Percentiles rank a stretch among this genome's conserved stretches.
Conservation (phyloP, 768 basidiomycete genomes). For the Pisolithus marmoratus region DNA sequence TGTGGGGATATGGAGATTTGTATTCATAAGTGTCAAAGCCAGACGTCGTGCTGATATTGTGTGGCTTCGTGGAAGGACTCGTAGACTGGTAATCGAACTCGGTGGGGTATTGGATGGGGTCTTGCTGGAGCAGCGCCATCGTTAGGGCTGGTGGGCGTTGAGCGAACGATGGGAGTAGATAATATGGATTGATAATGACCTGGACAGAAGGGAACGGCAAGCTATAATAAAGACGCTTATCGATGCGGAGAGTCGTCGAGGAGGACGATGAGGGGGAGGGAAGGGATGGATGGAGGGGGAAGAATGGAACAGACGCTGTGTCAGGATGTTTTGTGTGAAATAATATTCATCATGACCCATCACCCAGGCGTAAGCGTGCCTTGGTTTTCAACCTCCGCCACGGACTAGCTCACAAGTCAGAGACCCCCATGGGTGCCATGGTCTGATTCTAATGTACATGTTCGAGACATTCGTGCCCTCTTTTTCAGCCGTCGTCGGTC, state of each 20-base stretch:
- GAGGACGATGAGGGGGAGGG: not conserved
- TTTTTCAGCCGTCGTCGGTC: not conserved
- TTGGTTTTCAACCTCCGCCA: slow-evolving; percentile 27
- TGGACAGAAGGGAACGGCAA: not conserved
- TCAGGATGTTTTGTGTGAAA: slow-evolving; percentile 25
- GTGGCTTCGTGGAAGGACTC: slow-evolving; percentile 25
- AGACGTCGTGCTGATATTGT: slow-evolving; percentile 15
- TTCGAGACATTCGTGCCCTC: not conserved
- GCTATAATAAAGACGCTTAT: not conserved
- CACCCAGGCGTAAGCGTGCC: slow-evolving; percentile 16
- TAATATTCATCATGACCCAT: not conserved
- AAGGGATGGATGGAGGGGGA: slow-evolving; percentile 4
- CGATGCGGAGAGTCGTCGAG: not conserved
- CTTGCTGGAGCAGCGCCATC: slow-evolving; percentile 28
- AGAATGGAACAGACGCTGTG: slow-evolving; percentile 16
- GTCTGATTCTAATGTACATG: not conserved
- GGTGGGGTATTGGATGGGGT: slow-evolving; percentile 10
- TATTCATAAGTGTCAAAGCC: slow-evolving; percentile 39
- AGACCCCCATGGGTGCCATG: not conserved
- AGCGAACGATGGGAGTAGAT: not conserved
- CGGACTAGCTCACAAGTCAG: not conserved
- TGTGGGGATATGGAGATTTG: slow-evolving; percentile 39
- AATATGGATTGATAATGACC: not conserved
- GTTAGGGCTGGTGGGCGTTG: not conserved
- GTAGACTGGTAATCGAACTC: slow-evolving; percentile 22